Base-by-base conservation (phyloP, 306 rosid genomes). In the Luffa acutangula region DNA sequence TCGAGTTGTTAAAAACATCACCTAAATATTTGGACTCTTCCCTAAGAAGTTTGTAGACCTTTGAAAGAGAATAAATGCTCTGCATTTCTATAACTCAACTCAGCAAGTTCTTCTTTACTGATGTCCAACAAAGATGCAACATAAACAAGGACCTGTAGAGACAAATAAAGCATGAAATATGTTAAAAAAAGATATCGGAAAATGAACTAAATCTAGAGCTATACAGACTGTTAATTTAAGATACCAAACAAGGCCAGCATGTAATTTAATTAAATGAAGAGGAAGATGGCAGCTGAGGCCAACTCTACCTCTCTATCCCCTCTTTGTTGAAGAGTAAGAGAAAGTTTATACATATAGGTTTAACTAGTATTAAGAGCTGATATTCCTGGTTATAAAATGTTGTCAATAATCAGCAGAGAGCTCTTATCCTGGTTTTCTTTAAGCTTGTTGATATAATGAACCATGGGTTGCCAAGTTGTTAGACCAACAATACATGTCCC, bases 71-170 rank as follows among this genome's bases (percentile, higher is more conserved):
- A 85, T 70, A 87, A 39, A 69, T 81, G 80, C 20, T 76, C 76
- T 0, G 85, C 89, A 59, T 89, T 89, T 39, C 79, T 84, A 41
- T 85, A 87, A 77, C 80, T 89, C 57, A 75, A 36, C 76, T 85
- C 82, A 25, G 89, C 86, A 58, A 87, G 85, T 70, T 83, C 86
- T 75, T 89, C 87, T 82, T 71, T 80, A 7, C 79, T 75, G 83
- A 87, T 83, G 77, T 84, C 92, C 6, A 89, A 56, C 87, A 87
- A 70, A 52, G 89, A 83, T 12, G 92, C 88, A 56, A 87, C 88
- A n/a, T 85, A 87, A 57, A n/a, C 9, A 31, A 85, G 91, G 51
- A 84, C 89, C 90, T 87, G 89, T 43, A 83, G 53, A 60, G 46
- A n/a, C 53, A 45, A 57, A 37, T 18, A 49, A 39, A 79, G 37